Conservation (phyloP, 129 eudicot species). For the Artemisia tridentata region DNA sequence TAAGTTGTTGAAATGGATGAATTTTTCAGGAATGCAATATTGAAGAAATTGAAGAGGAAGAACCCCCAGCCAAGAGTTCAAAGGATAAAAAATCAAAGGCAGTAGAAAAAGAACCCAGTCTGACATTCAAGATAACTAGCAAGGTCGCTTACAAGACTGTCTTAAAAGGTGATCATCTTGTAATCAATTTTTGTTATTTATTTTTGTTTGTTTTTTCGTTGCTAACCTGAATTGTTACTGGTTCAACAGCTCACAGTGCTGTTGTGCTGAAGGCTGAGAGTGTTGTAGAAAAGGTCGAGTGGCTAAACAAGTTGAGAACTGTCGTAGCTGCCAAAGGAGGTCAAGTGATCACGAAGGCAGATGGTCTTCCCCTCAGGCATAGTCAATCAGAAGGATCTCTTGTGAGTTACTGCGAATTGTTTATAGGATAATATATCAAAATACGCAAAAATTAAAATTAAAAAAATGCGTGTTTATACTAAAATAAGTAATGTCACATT, state of each 20-base stretch:
- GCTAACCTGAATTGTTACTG: conserved; percentile 10
- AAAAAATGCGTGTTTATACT: too few relatives aligned
- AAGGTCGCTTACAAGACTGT: conserved; percentile 94
- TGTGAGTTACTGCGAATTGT: conserved; percentile 38
- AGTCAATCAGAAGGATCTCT: conserved; percentile 97
- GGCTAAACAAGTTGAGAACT: conserved; percentile 72
- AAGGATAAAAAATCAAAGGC: conserved; percentile 93
- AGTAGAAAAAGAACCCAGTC: conserved; percentile 65
- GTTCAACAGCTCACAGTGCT: conserved; percentile 85
- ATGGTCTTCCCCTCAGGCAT: conserved; percentile 68
- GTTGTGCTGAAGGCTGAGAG: conserved; percentile 93
- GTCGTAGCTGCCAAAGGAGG: conserved; percentile 76
- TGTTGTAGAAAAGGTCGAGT: conserved; percentile 71
- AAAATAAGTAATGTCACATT: too few relatives aligned
- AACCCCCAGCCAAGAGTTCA: conserved; percentile 83
- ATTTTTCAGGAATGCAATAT: conserved; percentile 71
- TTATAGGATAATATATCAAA: background rate
- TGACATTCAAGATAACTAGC: conserved; percentile 81
- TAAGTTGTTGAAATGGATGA: background rate
- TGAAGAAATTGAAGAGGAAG: conserved; percentile 91
- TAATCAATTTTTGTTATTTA: background rate
- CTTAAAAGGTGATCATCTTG: conserved; percentile 55
- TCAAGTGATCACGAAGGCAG: conserved; percentile 61
- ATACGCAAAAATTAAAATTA: background rate
- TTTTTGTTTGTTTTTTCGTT: conserved; percentile 2